Conservation (phyloP, 768 basidiomycete species). For the Lactarius trivialis region DNA sequence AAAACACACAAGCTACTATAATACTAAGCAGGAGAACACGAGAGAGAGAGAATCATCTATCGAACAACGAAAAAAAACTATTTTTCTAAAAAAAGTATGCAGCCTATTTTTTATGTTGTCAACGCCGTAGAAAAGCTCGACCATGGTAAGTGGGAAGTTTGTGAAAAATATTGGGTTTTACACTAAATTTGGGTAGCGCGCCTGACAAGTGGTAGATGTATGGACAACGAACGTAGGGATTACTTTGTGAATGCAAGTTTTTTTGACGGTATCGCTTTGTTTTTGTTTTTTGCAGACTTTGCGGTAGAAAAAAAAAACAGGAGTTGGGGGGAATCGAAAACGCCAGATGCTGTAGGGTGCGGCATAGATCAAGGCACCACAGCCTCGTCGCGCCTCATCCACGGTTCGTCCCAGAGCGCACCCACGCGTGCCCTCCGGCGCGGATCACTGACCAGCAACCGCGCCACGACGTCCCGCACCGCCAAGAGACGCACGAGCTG, state of each 20-base stretch:
- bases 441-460: constrained; percentile 66
- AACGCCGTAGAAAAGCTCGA: no score
- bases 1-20: not conserved
- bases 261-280: not conserved
- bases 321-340: no score
- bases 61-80: not conserved
- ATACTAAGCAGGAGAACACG: not conserved
- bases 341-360: no score
- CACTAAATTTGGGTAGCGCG: not conserved
- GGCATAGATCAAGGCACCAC: not conserved
- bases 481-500: constrained; percentile 38
- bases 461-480: constrained; percentile 48
- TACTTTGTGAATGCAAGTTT: not conserved
- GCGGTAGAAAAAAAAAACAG: not conserved
- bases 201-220: no score
- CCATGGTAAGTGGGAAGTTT: no score
- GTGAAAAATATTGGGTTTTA: not conserved
- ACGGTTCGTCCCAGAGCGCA: constrained; percentile 35
- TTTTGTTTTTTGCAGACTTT: not conserved
- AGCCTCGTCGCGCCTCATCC: constrained; percentile 1
- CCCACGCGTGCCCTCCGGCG: constrained; percentile 47
- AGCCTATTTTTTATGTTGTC: not conserved
- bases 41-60: no score
- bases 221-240: not conserved
- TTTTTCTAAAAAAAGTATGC: not conserved